Percentiles rank a stretch among this genome's conserved stretches.
Evolutionary conservation across 2,329 filamentous ascomycete genomes (phyloP).

Genomic region (Bipolaris victoriae): DNA sequence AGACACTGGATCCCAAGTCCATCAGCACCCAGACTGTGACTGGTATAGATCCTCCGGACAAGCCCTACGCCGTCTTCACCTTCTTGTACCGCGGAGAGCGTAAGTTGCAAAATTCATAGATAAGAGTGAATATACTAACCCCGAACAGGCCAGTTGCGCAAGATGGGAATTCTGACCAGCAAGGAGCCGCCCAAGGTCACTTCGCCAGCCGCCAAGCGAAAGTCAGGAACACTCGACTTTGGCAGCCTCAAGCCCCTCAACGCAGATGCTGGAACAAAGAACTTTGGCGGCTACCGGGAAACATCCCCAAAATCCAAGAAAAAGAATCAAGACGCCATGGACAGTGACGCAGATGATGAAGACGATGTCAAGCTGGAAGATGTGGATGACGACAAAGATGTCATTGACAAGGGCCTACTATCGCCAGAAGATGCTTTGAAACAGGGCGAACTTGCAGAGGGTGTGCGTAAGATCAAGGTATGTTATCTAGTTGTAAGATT

Average conservation of each 20-base stretch:
- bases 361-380: conserved; percentile 71
- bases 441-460: conserved; percentile 77
- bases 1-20: conserved; percentile 92
- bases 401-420: conserved; percentile 60
- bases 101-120: conserved; percentile 58
- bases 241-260: conserved; percentile 84
- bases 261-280: conserved; percentile 77
- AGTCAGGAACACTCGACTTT: conserved; percentile 84
- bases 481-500: conserved; percentile 29
- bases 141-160: conserved; percentile 81
- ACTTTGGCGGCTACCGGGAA: conserved; percentile 85
- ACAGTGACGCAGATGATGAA: conserved; percentile 76
- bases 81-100: conserved; percentile 97
- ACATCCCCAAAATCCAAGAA: conserved; percentile 60
- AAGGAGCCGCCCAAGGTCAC: conserved; percentile 65
- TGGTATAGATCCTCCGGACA: conserved; percentile 92
- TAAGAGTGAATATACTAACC: conserved; percentile 18
- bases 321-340: conserved; percentile 64
- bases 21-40: conserved; percentile 99
- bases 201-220: conserved; percentile 71
- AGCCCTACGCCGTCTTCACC: conserved; percentile 95
- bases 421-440: conserved; percentile 74
- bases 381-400: conserved; percentile 61
- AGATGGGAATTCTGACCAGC: conserved; percentile 86
- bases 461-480: conserved; percentile 82